Conservation (phyloP, 2,329 filamentous ascomycete species). For the Scedosporium apiospermum region DNA sequence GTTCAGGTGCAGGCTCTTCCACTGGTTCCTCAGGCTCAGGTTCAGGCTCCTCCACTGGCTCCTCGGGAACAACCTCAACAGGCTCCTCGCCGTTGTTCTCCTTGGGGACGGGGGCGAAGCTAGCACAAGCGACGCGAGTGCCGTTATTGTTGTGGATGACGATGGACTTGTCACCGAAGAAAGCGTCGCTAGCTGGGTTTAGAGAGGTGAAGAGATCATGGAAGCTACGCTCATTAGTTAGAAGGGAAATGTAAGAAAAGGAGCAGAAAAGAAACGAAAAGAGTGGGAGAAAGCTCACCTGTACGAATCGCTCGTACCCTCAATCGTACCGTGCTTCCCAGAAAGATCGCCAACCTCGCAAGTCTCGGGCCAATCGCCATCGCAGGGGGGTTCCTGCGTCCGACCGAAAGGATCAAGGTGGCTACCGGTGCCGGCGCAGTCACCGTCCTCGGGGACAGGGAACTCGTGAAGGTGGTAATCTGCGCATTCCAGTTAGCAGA, state of each 20-base stretch:
- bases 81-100: background rate
- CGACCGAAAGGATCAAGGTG: slow-evolving; percentile 49
- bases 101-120: slow-evolving; percentile 18
- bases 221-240: slow-evolving; percentile 19
- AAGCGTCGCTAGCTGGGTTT: slow-evolving; percentile 25
- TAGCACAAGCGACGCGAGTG: slow-evolving; percentile 31
- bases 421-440: slow-evolving; percentile 42
- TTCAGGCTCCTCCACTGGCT: background rate
- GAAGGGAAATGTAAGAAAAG: background rate
- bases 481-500: slow-evolving; percentile 11
- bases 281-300: slow-evolving; percentile 1
- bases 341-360: slow-evolving; percentile 53
- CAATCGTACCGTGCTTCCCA: slow-evolving; percentile 46
- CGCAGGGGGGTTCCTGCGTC: slow-evolving; percentile 38
- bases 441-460: slow-evolving; percentile 41
- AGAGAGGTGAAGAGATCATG: slow-evolving; percentile 32
- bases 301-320: slow-evolving; percentile 18
- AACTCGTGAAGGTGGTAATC: slow-evolving; percentile 49
- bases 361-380: slow-evolving; percentile 33
- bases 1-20: background rate
- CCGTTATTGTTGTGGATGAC: slow-evolving; percentile 31
- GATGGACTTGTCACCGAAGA: slow-evolving; percentile 36
- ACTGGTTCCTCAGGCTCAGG: background rate
- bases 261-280: background rate
- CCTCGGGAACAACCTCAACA: background rate